Conservation (phyloP, 192 early-diverging fungal genomes). For the Gaertneriomyces semiglobifer region DNA sequence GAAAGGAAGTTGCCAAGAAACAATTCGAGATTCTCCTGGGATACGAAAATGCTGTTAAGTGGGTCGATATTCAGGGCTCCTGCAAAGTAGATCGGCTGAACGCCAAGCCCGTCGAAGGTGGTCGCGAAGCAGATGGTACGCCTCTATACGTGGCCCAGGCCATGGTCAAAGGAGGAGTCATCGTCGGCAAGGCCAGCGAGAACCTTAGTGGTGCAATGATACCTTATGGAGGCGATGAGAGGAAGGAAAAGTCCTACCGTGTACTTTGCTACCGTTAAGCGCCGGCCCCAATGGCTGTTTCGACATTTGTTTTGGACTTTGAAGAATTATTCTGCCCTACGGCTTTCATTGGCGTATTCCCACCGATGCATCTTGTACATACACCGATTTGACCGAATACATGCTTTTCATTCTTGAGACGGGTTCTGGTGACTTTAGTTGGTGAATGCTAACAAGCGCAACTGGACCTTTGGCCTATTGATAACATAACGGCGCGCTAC, state of each 20-base stretch:
- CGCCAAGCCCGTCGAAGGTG: slow-evolving; percentile 49
- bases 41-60: slow-evolving; percentile 50
- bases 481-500: too few species aligned
- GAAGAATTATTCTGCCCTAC: too few species aligned
- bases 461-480: too few species aligned
- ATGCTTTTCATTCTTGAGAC: too few species aligned
- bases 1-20: slow-evolving; percentile 47
- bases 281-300: background rate
- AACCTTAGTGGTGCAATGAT: slow-evolving; percentile 14
- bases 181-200: slow-evolving; percentile 43
- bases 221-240: slow-evolving; percentile 30
- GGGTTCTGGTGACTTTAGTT: too few species aligned
- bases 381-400: too few species aligned
- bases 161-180: slow-evolving; percentile 49
- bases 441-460: too few species aligned
- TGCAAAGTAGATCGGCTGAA: slow-evolving; percentile 23
- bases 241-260: slow-evolving; percentile 21
- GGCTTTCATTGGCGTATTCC: too few species aligned
- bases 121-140: slow-evolving; percentile 54
- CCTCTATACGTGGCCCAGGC: slow-evolving; percentile 55
- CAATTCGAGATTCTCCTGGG: slow-evolving; percentile 64
- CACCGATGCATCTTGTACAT: too few species aligned
- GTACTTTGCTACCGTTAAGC: slow-evolving; percentile 16
- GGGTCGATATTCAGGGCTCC: slow-evolving; percentile 45
- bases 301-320: background rate